Base-by-base conservation (phyloP, 805 yeast species). In the Blastobotrys robertii region DNA sequence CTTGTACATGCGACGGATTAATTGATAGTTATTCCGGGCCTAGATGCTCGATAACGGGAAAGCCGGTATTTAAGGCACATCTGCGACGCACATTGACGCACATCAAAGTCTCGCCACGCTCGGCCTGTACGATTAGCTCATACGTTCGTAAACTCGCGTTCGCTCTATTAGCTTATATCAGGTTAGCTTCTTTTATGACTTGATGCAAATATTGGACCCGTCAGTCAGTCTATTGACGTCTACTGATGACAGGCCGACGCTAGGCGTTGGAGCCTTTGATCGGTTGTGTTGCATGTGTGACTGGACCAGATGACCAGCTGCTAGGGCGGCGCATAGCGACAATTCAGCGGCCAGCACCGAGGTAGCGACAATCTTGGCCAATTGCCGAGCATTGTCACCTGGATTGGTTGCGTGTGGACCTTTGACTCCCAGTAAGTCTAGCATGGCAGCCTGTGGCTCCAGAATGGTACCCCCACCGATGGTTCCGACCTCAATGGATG, bases 381-480 rank as follows among this genome's bases (percentile, higher is more conserved):
- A 73, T 63, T 84, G 94, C 59, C 94, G 79, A 13, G 98, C 94
- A 64, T 92, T 92, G 41, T 79, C 84, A 53, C 99, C 99, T 1
- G 99, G 97, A 42, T 72, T 76, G 3, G 88, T 80, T 32, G 94
- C 83, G 62, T 88, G 94, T 3, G 99, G 97, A 3, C 99, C 99
- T 54, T 84, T 79, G 38, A 92, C 95, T 32, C 97, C 97, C 49
- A 92, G 72, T 52, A 92, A 69, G 56, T 92, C 97, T 46, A 92
- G 72, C 95, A 92, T 86, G 15, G 97, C 85, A 40, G 88, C 84
- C 67, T 92, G 99, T 34, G 99, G 97, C 59, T 84, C 97, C 56
- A 92, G 74, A 50, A 92, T 84, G 3, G 99, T 92, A 60, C 99
- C 99, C 50, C 99, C 99, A 45, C 98, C 98, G 64, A 92, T 87